Percentiles rank a stretch among this genome's conserved stretches.
Conservation (phyloP, 2,329 filamentous ascomycete genomes). For the Phaeomoniella chlamydospora region DNA sequence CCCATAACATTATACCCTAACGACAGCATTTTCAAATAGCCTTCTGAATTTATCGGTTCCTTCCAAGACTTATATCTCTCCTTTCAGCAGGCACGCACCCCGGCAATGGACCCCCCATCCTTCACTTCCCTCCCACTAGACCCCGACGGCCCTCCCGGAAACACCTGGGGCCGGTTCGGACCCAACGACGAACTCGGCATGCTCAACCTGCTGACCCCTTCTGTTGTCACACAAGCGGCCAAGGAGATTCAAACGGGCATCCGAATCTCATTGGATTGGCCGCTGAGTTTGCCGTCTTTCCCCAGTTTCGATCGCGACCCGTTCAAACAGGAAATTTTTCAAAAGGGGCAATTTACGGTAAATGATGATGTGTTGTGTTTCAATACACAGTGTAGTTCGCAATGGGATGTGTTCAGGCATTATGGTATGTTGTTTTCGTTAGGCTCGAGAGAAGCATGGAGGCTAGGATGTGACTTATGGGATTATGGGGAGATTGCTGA, state of each 20-base stretch:
- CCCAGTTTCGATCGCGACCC: slow-evolving; percentile 20
- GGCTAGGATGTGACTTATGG: no score
- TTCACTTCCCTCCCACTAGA: slow-evolving; percentile 30
- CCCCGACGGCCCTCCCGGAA: slow-evolving; percentile 33
- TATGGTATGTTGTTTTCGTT: slow-evolving; percentile 8
- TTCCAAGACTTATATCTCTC: no score
- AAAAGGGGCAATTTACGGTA: slow-evolving; percentile 12
- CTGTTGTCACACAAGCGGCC: slow-evolving; percentile 25
- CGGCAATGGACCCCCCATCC: no score
- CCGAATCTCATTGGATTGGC: slow-evolving; percentile 16
- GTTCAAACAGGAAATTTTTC: slow-evolving; percentile 16
- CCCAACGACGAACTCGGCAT: slow-evolving; percentile 36
- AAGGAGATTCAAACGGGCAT: slow-evolving; percentile 27
- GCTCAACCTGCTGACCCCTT: slow-evolving; percentile 38
- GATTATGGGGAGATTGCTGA: no score
- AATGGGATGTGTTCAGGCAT: slow-evolving; percentile 14
- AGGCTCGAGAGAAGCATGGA: background rate
- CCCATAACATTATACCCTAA: no score
- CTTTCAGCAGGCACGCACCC: no score
- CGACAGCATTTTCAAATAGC: no score
- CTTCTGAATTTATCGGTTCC: no score
- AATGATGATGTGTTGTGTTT: slow-evolving; percentile 14
- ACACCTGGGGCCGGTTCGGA: slow-evolving; percentile 44
- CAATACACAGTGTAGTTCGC: slow-evolving; percentile 12
- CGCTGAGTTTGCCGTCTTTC: slow-evolving; percentile 21